Conservation (phyloP, 1,284 basidiomycete genomes). For the Athelia psychrophila region DNA sequence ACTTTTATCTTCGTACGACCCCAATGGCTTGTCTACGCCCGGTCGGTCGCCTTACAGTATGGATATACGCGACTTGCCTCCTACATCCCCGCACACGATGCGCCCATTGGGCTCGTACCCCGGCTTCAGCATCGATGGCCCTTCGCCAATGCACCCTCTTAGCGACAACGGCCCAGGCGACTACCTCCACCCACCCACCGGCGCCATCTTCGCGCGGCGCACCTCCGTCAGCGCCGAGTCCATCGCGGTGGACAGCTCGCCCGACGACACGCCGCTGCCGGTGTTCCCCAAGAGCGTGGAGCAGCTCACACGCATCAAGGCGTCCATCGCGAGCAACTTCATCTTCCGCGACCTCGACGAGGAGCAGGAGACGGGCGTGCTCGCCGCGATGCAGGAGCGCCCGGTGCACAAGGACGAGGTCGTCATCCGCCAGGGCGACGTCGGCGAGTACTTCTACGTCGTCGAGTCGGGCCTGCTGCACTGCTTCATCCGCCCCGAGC, state of each 20-base stretch:
- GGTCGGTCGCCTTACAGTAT: conserved; percentile 42
- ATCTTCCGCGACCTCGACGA: conserved; percentile 96
- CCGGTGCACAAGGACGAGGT: conserved; percentile 71
- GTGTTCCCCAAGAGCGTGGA: conserved; percentile 82
- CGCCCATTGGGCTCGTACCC: conserved; percentile 44
- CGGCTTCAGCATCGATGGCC: conserved; percentile 46
- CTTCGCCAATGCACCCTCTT: conserved; percentile 6
- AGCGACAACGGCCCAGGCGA: conserved; percentile 39
- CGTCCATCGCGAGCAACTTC: conserved; percentile 87
- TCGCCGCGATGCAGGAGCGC: conserved; percentile 95
- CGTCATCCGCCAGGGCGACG: conserved; percentile 95
- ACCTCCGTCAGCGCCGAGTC: conserved; percentile 98
- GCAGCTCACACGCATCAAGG: conserved; percentile 86
- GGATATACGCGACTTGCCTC: conserved; percentile 54
- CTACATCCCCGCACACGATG: conserved; percentile 56
- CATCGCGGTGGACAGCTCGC: conserved; percentile 75
- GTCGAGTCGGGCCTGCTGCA: conserved; percentile 90
- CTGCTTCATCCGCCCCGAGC: conserved; percentile 79
- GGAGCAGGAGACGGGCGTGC: conserved; percentile 90
- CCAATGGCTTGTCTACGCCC: conserved; percentile 37
- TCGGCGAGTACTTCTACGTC: conserved; percentile 97
- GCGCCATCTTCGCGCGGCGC: conserved; percentile 85
- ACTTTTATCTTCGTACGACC: conserved; percentile 43
- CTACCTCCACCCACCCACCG: conserved; percentile 63
- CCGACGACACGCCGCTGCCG: conserved; percentile 64